Evolutionary conservation across 148 eudicot genomes (phyloP).

Genomic region (Chenopodium quinoa): DNA sequence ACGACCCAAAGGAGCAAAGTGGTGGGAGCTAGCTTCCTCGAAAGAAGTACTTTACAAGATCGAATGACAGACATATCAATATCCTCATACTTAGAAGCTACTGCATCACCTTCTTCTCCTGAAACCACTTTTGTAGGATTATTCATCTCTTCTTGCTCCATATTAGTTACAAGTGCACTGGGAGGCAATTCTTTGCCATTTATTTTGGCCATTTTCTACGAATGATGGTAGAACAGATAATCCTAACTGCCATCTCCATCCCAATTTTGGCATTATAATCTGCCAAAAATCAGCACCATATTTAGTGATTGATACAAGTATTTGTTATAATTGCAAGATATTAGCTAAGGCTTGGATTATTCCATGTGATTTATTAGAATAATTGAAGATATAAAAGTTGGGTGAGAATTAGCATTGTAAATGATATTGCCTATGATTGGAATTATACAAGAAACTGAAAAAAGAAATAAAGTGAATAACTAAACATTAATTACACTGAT

Average conservation of each 20-base stretch:
- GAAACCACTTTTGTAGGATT: neutral
- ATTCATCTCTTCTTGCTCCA: conserved; percentile 2
- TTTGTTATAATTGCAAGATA: no score
- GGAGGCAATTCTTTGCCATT: conserved; percentile 19
- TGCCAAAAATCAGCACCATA: neutral
- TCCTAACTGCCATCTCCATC: conserved; percentile 29
- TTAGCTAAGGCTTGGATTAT: no score
- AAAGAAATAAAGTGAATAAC: no score
- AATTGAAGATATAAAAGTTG: no score
- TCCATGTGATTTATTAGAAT: no score
- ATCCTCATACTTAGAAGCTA: conserved; percentile 15
- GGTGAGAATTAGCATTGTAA: no score
- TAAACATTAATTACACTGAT: no score
- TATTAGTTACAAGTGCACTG: conserved; percentile 15
- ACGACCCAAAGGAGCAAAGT: conserved; percentile 69
- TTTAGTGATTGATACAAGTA: neutral
- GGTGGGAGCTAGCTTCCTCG: conserved; percentile 49
- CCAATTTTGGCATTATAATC: conserved; percentile 24
- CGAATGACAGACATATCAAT: conserved; percentile 25
- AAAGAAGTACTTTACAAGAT: conserved; percentile 43
- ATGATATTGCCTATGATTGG: no score
- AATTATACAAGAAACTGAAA: no score
- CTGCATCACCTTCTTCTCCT: conserved; percentile 7
- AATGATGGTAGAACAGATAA: conserved; percentile 19
- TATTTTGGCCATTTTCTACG: conserved; percentile 4